Base-by-base conservation (phyloP, 2,329 filamentous ascomycete genomes). In the Periconia sp. region DNA sequence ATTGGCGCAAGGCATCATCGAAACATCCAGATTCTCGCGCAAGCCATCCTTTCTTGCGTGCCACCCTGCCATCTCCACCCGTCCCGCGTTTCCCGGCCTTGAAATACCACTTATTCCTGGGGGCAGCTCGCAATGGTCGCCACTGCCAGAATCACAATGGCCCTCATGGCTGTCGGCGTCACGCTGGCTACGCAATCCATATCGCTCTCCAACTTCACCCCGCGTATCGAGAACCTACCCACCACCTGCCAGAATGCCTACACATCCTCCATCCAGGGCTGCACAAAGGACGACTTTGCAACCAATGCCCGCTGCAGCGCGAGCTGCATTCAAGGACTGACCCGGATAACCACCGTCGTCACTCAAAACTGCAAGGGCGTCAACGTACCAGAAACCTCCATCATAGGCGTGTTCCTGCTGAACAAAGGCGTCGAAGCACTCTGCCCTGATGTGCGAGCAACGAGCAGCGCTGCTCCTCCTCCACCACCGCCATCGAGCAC, bases 191-290 rank as follows among this genome's bases (percentile, higher is more conserved):
- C 63, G 17, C 52, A 64, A 43, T 65, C 76, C n/a, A 74, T 79
- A 41, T 72, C 73, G 19, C 76, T 81, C 37, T 64, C 72, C 27
- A 75, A 77, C 62, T 80, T 81, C 62, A 71, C 70, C 1, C 77
- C 77, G 18, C 69, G 71, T 37, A 69, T 76, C 58, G 63, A 71
- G 7, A 68, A 73, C 52, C 72, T 80, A 6, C 72, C 76, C 5
- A 40, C 60, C 14, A 49, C 59, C 19, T 81, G 79, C 59, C 50
- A 73, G 41, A 56, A 58, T 8, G 68, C 76, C 27, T 81, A 81
- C 69, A 74, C 63, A 27, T 53, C 67, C 14, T 49, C 62, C 9
- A 78, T 81, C 51, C 47, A 65, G 9, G 74, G 72, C 37, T 81
- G 79, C 62, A 54, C 52, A 0, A 56, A 66, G 11, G 55, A 56